phyloP scores from a whole-genome alignment of 345 rosid genomes.

The Raphanus raphanistrum region DNA sequence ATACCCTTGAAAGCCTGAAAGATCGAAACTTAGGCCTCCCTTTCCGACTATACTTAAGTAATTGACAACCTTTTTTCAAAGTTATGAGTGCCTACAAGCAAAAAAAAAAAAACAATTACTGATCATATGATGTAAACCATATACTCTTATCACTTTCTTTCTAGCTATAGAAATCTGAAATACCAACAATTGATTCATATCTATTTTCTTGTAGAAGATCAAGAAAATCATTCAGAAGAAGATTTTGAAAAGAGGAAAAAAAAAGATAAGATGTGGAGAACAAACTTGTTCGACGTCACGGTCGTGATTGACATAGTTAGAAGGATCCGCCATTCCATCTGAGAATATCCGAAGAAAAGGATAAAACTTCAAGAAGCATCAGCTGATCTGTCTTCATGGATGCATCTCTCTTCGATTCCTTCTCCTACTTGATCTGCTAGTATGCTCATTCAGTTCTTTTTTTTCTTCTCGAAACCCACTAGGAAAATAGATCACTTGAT shows the following conservation, averaged over 20 bases:
- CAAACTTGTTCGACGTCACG: slow-evolving; percentile 85
- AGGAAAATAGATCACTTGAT: background rate
- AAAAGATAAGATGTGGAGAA: background rate
- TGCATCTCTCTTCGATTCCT: slow-evolving; percentile 58
- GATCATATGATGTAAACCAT: background rate
- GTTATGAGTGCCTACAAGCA: slow-evolving; percentile 67
- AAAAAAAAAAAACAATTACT: background rate
- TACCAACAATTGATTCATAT: background rate
- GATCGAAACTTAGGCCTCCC: slow-evolving; percentile 92
- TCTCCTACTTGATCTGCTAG: slow-evolving; percentile 44
- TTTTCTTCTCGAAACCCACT: background rate
- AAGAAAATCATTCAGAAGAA: background rate
- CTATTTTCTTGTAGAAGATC: background rate
- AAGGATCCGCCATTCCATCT: slow-evolving; percentile 99
- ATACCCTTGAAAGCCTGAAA: slow-evolving; percentile 71
- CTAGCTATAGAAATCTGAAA: background rate
- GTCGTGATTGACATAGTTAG: slow-evolving; percentile 67
- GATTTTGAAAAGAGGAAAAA: background rate
- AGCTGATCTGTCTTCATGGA: slow-evolving; percentile 83
- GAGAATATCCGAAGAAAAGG: slow-evolving; percentile 46
- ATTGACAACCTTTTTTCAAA: slow-evolving; percentile 82
- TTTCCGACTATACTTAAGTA: slow-evolving; percentile 89
- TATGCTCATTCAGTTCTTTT: slow-evolving; percentile 20
- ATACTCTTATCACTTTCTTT: background rate
- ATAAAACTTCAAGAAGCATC: slow-evolving; percentile 56